These are phyloP conservation scores for Potentilla sterilis DNA, from an alignment of 306 rosid species.

Conservation along the genomic window DNA sequence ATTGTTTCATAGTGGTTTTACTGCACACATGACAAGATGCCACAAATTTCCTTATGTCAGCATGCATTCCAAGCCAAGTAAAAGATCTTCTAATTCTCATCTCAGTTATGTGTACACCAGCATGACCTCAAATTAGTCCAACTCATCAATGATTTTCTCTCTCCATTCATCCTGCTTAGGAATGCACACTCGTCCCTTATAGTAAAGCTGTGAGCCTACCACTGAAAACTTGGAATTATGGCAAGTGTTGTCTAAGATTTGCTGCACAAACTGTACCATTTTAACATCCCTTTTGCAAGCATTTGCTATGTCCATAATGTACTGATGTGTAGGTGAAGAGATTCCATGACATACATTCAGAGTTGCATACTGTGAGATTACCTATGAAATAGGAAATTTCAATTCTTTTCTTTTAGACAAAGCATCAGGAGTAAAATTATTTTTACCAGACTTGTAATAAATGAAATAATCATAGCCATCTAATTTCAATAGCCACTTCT, in stretches of 20 bases:
- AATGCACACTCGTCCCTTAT: background rate
- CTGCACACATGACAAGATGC: background rate
- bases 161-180: fast-evolving
- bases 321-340: background rate
- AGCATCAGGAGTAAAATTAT: background rate
- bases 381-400: no score
- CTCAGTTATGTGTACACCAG: background rate
- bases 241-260: background rate
- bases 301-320: no score
- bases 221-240: background rate
- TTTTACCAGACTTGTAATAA: background rate
- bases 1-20: background rate
- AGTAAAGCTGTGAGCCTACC: background rate
- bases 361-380: background rate
- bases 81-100: background rate
- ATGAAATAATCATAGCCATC: background rate
- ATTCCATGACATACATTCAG: background rate
- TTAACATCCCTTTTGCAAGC: no score
- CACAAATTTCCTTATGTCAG: background rate
- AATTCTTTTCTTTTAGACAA: background rate
- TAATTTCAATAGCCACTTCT: background rate
- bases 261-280: no score
- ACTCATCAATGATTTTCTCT: background rate
- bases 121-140: background rate
- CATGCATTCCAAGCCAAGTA: background rate